These are phyloP conservation scores for Aureobasidium pullulans DNA, from an alignment of 2,329 filamentous ascomycete genomes.

Conservation along the genomic window DNA sequence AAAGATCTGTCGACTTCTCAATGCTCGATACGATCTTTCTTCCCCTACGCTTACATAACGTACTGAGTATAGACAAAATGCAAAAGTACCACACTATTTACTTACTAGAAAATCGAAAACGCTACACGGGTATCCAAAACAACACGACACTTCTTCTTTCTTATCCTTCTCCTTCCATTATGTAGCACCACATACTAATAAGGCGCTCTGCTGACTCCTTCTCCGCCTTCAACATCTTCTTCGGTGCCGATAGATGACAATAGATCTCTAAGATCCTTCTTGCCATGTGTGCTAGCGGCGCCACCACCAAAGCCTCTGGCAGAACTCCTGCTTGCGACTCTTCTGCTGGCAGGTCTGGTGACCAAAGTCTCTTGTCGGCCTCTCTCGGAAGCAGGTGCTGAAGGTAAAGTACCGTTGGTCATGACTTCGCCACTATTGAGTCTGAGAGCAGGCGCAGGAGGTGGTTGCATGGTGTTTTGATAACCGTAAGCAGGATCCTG, in stretches of 20 bases:
- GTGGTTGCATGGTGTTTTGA: not conserved
- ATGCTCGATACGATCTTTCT: no score
- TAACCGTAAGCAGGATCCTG: not conserved
- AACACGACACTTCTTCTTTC: not conserved
- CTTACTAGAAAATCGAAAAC: not conserved
- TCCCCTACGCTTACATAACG: no score
- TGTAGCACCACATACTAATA: not conserved
- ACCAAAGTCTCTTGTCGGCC: not conserved
- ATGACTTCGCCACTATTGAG: slow-evolving; percentile 10
- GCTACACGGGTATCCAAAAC: slow-evolving; percentile 5
- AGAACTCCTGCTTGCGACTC: slow-evolving; percentile 9
- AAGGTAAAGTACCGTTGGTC: not conserved
- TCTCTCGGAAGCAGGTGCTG: not conserved
- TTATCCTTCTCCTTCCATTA: not conserved
- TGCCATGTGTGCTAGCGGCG: not conserved
- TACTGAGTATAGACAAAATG: not conserved
- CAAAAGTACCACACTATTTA: not conserved
- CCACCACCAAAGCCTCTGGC: not conserved
- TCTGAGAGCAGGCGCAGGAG: slow-evolving; percentile 1
- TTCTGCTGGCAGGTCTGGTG: not conserved
- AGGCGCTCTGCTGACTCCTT: slow-evolving; percentile 7
- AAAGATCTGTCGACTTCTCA: no score
- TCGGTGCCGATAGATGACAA: not conserved
- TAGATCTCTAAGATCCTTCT: slow-evolving; percentile 9
- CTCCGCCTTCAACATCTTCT: not conserved